Base-by-base conservation (phyloP, 352 stramenopile genomes). In the Phytophthora ramorum region DNA sequence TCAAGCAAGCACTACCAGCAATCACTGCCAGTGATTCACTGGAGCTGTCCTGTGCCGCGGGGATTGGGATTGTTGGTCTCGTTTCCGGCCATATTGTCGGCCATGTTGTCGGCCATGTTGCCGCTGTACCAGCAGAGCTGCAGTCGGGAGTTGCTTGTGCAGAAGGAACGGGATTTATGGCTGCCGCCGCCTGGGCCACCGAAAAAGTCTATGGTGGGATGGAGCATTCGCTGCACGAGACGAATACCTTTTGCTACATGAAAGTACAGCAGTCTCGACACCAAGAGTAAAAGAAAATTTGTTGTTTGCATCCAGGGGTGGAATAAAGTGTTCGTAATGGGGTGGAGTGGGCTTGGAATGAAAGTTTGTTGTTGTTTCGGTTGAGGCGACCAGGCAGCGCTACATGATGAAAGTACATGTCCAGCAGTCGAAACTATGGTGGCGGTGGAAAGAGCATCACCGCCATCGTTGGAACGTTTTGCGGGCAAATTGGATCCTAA, bases 181-280 rank as follows among this genome's bases (percentile, higher is more conserved):
- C 26, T 7, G 7, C 26, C 26, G 26, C 7, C 7, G 26, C 26
- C n/a, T n/a, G n/a, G n/a, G n/a, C n/a, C n/a, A n/a, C 37, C 37
- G 37, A 19, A 43, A 46, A 46, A 28, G 40, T 46, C n/a, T 5
- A 46, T 12, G 19, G 50, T 35, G 34, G 50, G 50, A 57, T 57
- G 24, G 50, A 57, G 50, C 50, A 24, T 28, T 13, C 7, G 13
- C 32, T 48, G 22, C 20, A 43, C 32, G 26, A 43, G 43, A 10
- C 9, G 7, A 38, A 28, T 28, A 28, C 24, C n/a, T n/a, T n/a
- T n/a, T 24, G 22, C 22, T 24, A 24, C n/a, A 24, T 32, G 26
- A 7, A 6, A 40, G 9, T 10, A 26, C 7, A 10, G 40, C 9
- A 46, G 40, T 14, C 40, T 16, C 1, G 10, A 45, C 17, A 26